phyloP scores from a whole-genome alignment of 345 rosid genomes.

The Rhodomyrtus tomentosa region DNA sequence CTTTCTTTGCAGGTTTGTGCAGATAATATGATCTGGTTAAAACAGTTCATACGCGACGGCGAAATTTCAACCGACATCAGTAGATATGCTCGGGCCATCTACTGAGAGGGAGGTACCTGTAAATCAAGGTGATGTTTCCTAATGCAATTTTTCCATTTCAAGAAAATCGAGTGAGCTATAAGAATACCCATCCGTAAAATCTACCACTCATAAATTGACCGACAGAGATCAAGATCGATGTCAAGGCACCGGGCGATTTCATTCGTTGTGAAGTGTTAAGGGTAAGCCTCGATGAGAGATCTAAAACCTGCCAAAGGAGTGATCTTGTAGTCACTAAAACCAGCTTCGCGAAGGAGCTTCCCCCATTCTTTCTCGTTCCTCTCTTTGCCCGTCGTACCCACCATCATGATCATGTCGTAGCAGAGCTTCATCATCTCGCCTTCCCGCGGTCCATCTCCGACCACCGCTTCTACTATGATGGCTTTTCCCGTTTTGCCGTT shows the following conservation, averaged over 20 bases:
- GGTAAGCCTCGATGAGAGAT: conserved; percentile 39
- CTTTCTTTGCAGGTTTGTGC: no score
- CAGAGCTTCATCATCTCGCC: conserved; percentile 19
- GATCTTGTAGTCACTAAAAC: conserved; percentile 28
- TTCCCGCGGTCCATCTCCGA: neutral
- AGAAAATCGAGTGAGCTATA: no score
- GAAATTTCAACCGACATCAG: no score
- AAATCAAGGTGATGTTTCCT: no score
- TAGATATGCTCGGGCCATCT: no score
- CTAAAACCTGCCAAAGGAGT: conserved; percentile 23
- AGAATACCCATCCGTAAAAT: no score
- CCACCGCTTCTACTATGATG: conserved; percentile 13
- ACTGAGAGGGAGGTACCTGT: no score
- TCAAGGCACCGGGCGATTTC: neutral
- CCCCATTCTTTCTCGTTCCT: conserved; percentile 31
- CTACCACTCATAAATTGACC: no score
- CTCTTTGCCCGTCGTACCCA: conserved; percentile 14
- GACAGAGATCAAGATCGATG: neutral
- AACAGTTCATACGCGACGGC: no score
- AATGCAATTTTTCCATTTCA: no score
- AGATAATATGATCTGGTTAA: no score
- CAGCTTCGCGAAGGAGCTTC: conserved; percentile 16
- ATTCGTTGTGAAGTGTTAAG: neutral
- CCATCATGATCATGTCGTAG: conserved; percentile 32
- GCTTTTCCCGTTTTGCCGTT: conserved; percentile 8